Percentiles rank a stretch among this genome's conserved stretches.
phyloP scores from a whole-genome alignment of 1,284 basidiomycete genomes.

The Schizophyllum amplum region DNA sequence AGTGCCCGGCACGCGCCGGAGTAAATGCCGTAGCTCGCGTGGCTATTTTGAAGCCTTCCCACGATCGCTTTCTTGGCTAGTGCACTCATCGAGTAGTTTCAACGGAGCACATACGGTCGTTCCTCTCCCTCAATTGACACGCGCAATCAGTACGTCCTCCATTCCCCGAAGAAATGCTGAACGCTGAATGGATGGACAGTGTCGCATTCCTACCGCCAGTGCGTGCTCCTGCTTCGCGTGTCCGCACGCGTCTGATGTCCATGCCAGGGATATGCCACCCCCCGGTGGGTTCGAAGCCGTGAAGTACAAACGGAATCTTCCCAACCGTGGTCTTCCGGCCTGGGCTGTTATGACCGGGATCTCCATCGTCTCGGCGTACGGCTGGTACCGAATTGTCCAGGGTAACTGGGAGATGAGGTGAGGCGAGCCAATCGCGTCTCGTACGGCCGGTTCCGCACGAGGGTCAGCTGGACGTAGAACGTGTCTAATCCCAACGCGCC shows the following conservation, averaged over 20 bases:
- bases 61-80: neutral
- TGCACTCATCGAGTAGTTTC: neutral
- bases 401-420: constrained; percentile 92
- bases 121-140: neutral
- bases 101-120: neutral
- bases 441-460: constrained; percentile 8
- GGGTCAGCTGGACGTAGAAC: constrained; percentile 57
- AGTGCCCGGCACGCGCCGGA: neutral
- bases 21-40: neutral
- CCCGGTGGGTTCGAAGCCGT: constrained; percentile 87
- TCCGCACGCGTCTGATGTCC: neutral
- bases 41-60: neutral
- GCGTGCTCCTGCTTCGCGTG: constrained; percentile 18
- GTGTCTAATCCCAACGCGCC: constrained; percentile 45
- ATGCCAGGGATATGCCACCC: constrained; percentile 88
- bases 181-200: constrained; percentile 28
- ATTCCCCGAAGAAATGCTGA: constrained; percentile 6
- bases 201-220: constrained; percentile 64
- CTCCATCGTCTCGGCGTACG: constrained; percentile 80
- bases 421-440: constrained; percentile 25
- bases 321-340: constrained; percentile 86
- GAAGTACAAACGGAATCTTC: constrained; percentile 95
- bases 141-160: constrained; percentile 1
- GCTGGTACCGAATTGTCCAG: constrained; percentile 88
- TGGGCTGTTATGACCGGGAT: constrained; percentile 81